These are phyloP conservation scores for Ceratocystis eucalypticola DNA, from an alignment of 2,329 filamentous ascomycete species.

Conservation along the genomic window DNA sequence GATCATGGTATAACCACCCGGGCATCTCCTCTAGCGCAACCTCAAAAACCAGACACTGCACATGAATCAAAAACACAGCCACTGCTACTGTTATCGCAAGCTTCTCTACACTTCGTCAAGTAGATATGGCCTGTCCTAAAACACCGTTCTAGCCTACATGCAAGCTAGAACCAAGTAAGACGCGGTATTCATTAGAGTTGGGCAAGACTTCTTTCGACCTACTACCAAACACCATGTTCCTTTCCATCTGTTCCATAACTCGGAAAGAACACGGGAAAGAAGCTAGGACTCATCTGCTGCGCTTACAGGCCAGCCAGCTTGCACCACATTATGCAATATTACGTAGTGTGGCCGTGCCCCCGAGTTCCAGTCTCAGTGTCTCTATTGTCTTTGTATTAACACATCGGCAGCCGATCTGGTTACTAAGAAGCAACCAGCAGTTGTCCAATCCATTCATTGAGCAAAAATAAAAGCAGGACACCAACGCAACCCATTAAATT, in stretches of 20 bases:
- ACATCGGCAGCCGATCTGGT: neutral
- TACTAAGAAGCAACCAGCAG: no score
- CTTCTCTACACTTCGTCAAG: neutral
- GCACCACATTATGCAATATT: neutral
- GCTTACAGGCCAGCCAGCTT: neutral
- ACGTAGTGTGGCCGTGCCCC: no score
- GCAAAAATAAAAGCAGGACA: no score
- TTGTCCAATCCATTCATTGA: no score
- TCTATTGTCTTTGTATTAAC: neutral
- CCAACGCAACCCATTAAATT: no score
- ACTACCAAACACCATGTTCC: neutral
- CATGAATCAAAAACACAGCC: no score
- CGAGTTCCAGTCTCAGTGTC: neutral
- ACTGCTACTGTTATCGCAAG: no score
- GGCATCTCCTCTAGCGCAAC: neutral
- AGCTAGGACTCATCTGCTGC: neutral
- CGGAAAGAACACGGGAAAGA: neutral
- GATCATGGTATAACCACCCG: neutral
- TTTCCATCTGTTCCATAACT: neutral
- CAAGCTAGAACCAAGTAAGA: neutral
- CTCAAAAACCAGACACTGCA: neutral
- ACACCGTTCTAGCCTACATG: neutral
- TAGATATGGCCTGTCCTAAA: neutral
- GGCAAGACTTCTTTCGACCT: neutral
- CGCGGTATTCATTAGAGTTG: neutral